A percentile compares a stretch with the other conserved stretches of the same genome.
phyloP scores from a whole-genome alignment of 2,329 filamentous ascomycete species.

The Seiridium cupressi region DNA sequence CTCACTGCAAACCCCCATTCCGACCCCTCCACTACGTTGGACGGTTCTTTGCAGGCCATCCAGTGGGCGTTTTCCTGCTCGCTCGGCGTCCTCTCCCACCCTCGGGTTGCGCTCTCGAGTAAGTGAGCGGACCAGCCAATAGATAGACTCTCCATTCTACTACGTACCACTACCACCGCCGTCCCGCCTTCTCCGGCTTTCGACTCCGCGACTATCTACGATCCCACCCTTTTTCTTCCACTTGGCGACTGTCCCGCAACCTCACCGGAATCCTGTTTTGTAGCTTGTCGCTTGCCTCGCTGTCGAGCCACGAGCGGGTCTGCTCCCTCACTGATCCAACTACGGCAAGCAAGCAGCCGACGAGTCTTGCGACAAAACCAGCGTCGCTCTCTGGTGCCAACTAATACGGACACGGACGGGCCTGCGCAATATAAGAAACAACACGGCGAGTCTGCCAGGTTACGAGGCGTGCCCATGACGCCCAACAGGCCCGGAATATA shows the following conservation, averaged over 20 bases:
- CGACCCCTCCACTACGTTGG: neutral
- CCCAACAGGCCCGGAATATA: neutral
- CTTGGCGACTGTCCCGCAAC: neutral
- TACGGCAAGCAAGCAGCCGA: neutral
- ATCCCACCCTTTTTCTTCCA: neutral
- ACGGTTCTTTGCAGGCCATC: neutral
- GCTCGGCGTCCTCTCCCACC: neutral
- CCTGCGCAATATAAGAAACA: too few species aligned
- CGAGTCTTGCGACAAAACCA: neutral
- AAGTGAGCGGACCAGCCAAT: neutral
- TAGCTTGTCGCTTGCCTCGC: too few species aligned
- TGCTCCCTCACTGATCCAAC: neutral
- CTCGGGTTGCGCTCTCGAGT: neutral
- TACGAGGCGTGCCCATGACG: neutral
- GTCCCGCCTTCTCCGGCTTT: neutral
- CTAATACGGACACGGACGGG: too few species aligned
- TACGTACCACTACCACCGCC: neutral
- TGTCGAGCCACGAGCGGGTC: too few species aligned
- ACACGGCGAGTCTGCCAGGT: too few species aligned
- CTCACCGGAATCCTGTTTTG: neutral
- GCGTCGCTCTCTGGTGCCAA: neutral
- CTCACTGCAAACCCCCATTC: conserved; percentile 1
- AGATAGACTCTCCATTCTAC: neutral
- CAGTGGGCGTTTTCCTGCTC: neutral
- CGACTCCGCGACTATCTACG: neutral